Evolutionary conservation across 2,329 filamentous ascomycete genomes (phyloP).

Genomic region (Cladosporium sp.): DNA sequence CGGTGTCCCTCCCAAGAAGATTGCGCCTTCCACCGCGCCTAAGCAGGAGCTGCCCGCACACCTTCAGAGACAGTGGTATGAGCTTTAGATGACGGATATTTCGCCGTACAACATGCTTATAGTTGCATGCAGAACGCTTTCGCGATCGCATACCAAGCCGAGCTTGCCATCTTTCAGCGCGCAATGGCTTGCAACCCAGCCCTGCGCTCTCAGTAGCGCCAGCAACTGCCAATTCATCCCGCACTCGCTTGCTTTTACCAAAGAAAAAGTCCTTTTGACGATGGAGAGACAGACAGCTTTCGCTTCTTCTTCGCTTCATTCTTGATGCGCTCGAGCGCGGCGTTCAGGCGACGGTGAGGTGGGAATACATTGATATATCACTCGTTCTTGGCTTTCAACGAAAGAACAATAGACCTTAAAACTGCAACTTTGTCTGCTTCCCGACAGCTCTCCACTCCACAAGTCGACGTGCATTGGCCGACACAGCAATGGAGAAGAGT

Average conservation of each 20-base stretch:
- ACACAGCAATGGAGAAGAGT: no score
- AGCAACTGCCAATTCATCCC: neutral
- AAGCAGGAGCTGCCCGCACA: neutral
- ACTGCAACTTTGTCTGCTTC: no score
- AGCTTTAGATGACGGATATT: neutral
- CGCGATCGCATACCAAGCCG: no score
- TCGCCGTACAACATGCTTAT: neutral
- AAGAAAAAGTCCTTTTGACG: neutral
- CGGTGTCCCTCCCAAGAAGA: conserved; percentile 54
- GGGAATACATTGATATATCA: no score
- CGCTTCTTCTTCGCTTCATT: neutral
- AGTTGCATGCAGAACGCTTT: no score
- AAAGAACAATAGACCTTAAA: no score
- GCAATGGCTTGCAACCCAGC: neutral
- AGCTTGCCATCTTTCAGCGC: neutral
- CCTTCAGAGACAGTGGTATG: conserved; percentile 6
- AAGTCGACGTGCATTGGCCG: no score
- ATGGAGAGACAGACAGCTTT: neutral
- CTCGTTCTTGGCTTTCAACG: no score
- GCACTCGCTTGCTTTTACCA: neutral
- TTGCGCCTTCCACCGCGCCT: conserved; percentile 9
- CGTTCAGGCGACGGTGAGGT: neutral
- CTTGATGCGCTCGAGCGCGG: conserved; percentile 11
- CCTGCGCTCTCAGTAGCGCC: neutral
- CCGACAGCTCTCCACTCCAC: no score